These are phyloP conservation scores for Lepidium africanum DNA, from an alignment of 345 rosid species.

Conservation along the genomic window DNA sequence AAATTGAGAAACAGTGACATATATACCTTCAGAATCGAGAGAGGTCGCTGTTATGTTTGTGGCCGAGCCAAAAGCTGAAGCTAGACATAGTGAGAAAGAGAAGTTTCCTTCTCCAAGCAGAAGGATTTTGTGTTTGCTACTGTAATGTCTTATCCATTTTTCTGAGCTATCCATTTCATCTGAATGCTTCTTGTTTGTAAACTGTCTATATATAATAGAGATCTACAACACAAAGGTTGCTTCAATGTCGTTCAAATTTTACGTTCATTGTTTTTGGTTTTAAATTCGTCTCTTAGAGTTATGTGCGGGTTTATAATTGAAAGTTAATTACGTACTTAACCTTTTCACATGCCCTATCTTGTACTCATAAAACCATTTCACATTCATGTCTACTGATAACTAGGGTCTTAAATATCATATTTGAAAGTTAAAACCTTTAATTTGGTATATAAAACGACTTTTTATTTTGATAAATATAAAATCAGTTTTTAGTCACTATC, in stretches of 20 bases:
- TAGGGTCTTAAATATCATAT: background rate
- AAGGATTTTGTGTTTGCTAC: slow-evolving; percentile 41
- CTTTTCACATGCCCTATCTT: slow-evolving; percentile 8
- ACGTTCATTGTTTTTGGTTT: background rate
- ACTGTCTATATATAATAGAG: background rate
- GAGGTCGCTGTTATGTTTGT: slow-evolving; percentile 52
- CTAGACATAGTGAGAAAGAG: slow-evolving; percentile 47
- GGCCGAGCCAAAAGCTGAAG: slow-evolving; percentile 51
- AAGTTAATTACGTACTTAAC: background rate
- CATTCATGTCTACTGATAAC: background rate
- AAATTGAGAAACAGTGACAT: background rate
- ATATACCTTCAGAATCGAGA: slow-evolving; percentile 35
- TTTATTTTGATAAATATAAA: no score
- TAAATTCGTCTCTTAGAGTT: slow-evolving; percentile 10
- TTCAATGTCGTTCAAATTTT: background rate
- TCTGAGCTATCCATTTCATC: slow-evolving; percentile 5
- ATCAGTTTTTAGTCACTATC: no score
- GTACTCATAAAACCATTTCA: background rate
- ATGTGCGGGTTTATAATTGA: slow-evolving; percentile 1
- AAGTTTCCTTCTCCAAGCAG: slow-evolving; percentile 63
- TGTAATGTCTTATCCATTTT: slow-evolving; percentile 37
- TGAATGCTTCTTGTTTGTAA: background rate
- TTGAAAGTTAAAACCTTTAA: background rate
- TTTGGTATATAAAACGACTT: background rate
- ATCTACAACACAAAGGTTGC: background rate